Base-by-base conservation (phyloP, 2,329 filamentous ascomycete genomes). In the Stromatinia cepivora region DNA sequence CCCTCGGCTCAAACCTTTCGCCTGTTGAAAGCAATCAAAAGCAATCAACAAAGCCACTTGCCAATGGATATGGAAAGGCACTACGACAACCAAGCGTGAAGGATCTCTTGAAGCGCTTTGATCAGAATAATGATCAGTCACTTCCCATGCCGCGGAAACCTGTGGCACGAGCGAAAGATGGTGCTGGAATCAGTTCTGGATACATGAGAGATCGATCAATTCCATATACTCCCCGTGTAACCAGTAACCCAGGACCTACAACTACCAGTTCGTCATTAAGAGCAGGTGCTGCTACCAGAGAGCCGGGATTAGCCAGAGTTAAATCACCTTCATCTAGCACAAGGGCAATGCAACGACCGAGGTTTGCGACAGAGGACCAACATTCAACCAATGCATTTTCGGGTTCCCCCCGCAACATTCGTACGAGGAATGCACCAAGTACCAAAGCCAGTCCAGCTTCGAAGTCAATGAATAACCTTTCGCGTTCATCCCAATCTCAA, bases 71-170 rank as follows among this genome's bases (percentile, higher is more conserved):
- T 31, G 52, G 71, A 1, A 74, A 72, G 34, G 54, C 72, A 42
- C 17, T 52, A 45, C 70, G 71, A 28, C 73, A 76, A 65, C 84
- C 88, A n/a, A 94, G 90, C 71, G 91, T 95, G 74, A 92, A 90
- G 80, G 92, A 95, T 77, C 83, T 95, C 72, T 89, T 92, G 76
- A 92, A 90, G 79, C 89, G 87, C 67, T 95, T 94, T 80, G 91
- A 94, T 79, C 87, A 89, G 76, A 88, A 84, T 73, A 82, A 75
- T 67, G 73, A 75, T 39, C 46, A 82, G 76, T 48, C 81, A 81
- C 71, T 75, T 81, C 62, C 80, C 79, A 34, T 82, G 11, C 61
- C 66, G 34, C 73, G 71, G 36, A 75, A 74, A 54, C 72, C 74
- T 17, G 58, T 65, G 9, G 64, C 70, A 45, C 72, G 75, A 59